A percentile compares a stretch with the other conserved stretches of the same genome.
Conservation (phyloP, 129 eudicot genomes). For the Scalesia atractyloides region DNA sequence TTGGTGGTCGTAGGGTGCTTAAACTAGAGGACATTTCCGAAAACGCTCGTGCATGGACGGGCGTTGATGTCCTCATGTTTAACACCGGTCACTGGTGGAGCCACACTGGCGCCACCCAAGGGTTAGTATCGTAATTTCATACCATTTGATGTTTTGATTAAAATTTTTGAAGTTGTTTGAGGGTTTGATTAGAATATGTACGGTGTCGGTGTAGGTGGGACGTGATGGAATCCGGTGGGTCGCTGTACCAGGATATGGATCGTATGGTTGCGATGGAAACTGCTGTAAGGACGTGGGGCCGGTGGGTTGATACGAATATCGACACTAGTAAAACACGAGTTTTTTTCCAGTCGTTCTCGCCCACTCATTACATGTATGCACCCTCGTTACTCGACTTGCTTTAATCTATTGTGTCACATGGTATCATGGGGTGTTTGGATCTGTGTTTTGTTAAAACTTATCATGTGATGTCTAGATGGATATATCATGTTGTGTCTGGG, state of each 20-base stretch:
- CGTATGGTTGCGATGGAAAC: slow-evolving; percentile 66
- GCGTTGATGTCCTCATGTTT: slow-evolving; percentile 65
- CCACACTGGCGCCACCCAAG: slow-evolving; percentile 77
- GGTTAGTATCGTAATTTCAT: slow-evolving; percentile 40
- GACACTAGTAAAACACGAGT: slow-evolving; percentile 62
- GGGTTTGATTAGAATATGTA: too few relatives aligned
- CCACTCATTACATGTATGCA: slow-evolving; percentile 85
- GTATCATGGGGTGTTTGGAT: not conserved
- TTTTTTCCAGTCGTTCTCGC: slow-evolving; percentile 86
- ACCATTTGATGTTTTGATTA: not conserved
- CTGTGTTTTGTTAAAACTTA: not conserved
- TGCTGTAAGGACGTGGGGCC: slow-evolving; percentile 84
- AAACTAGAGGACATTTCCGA: slow-evolving; percentile 75
- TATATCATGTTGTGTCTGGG: not conserved
- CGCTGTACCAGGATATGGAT: slow-evolving; percentile 76
- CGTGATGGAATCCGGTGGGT: slow-evolving; percentile 69
- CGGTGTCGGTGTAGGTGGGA: slow-evolving; percentile 70
- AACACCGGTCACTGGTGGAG: slow-evolving; percentile 98
- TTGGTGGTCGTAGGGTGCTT: slow-evolving; percentile 64
- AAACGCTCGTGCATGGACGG: slow-evolving; percentile 67
- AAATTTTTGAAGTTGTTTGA: not conserved
- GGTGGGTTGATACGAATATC: slow-evolving; percentile 73
- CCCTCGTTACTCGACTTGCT: not conserved
- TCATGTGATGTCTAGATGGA: not conserved
- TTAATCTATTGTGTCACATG: slow-evolving; percentile 6